These are phyloP conservation scores for Phytopythium delawarense DNA, from an alignment of 352 stramenopile species.

Conservation along the genomic window DNA sequence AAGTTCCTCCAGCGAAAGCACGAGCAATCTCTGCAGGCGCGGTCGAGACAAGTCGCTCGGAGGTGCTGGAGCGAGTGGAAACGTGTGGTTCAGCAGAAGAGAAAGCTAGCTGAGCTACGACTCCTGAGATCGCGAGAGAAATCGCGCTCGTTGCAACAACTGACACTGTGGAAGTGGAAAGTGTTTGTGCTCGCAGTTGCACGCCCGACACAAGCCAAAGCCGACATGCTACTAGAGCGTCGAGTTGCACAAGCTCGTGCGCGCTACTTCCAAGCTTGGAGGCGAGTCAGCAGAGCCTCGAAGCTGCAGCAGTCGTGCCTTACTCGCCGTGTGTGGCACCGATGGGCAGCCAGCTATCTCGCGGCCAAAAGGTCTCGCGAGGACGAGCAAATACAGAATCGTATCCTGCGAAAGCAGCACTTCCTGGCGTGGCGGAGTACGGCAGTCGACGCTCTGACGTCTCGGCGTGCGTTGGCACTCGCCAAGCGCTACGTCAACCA, in stretches of 20 bases:
- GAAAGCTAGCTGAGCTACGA: constrained; percentile 17
- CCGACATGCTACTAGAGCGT: constrained; percentile 6
- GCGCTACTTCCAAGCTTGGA: constrained; percentile 24
- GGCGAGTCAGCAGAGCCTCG: constrained; percentile 18
- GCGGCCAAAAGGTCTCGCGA: constrained; percentile 17
- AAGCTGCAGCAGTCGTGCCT: constrained; percentile 18
- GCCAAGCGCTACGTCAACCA: constrained; percentile 63
- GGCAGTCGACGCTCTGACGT: constrained; percentile 28
- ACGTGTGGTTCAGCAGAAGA: constrained; percentile 15
- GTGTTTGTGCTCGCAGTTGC: constrained; percentile 34
- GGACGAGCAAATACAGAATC: constrained; percentile 14
- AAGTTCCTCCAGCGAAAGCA: constrained; percentile 15
- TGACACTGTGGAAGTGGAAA: constrained; percentile 49
- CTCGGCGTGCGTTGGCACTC: constrained; percentile 40
- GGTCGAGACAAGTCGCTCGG: background rate
- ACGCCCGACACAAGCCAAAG: constrained; percentile 21
- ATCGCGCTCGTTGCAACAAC: constrained; percentile 12
- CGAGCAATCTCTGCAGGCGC: background rate
- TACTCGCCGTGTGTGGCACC: constrained; percentile 26
- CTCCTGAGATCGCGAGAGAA: constrained; percentile 18
- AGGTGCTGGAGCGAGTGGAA: constrained; percentile 25
- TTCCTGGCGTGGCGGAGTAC: constrained; percentile 43
- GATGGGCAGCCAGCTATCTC: constrained; percentile 23
- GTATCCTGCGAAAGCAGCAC: constrained; percentile 18
- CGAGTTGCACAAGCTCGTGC: constrained; percentile 5